Conservation (phyloP, 2,329 filamentous ascomycete species). For the Trichoderma harzianum region DNA sequence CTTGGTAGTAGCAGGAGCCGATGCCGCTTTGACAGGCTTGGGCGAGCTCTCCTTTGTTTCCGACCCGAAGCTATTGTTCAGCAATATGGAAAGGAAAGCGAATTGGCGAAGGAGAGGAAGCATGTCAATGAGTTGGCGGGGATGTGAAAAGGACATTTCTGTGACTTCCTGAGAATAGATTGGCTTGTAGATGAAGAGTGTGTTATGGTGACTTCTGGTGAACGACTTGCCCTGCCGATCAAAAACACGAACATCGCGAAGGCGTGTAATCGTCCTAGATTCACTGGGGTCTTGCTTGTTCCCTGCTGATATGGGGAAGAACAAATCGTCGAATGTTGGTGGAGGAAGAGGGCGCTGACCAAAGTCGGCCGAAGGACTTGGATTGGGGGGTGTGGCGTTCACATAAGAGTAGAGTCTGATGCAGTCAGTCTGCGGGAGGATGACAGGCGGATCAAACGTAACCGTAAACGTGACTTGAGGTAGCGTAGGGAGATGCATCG, state of each 20-base stretch:
- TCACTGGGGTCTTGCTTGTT: constrained; percentile 55
- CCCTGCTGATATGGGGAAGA: constrained; percentile 52
- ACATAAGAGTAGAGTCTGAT: constrained; percentile 59
- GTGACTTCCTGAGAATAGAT: constrained; percentile 67
- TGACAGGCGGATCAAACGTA: constrained; percentile 69
- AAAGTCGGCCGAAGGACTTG: constrained; percentile 33
- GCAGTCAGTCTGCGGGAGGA: constrained; percentile 63
- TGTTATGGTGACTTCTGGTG: constrained; percentile 51
- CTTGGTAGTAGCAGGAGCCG: constrained; percentile 20
- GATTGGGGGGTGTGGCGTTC: constrained; percentile 41
- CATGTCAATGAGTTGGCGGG: constrained; percentile 69
- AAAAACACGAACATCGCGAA: constrained; percentile 45
- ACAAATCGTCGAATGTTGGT: constrained; percentile 55
- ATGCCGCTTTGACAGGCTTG: background rate
- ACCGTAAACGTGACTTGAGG: constrained; percentile 74
- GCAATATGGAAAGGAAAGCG: constrained; percentile 62
- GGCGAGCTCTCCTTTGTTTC: constrained; percentile 25
- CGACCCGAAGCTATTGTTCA: constrained; percentile 58
- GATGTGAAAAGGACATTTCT: constrained; percentile 73
- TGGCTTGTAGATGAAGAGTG: constrained; percentile 66
- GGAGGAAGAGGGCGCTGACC: constrained; percentile 30
- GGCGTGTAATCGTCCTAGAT: constrained; percentile 51
- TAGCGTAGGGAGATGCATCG: constrained; percentile 45
- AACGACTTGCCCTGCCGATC: constrained; percentile 29
- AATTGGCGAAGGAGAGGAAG: constrained; percentile 75